Base-by-base conservation (phyloP, 164 flowering plant genomes). In the Chloranthus sessilifolius region DNA sequence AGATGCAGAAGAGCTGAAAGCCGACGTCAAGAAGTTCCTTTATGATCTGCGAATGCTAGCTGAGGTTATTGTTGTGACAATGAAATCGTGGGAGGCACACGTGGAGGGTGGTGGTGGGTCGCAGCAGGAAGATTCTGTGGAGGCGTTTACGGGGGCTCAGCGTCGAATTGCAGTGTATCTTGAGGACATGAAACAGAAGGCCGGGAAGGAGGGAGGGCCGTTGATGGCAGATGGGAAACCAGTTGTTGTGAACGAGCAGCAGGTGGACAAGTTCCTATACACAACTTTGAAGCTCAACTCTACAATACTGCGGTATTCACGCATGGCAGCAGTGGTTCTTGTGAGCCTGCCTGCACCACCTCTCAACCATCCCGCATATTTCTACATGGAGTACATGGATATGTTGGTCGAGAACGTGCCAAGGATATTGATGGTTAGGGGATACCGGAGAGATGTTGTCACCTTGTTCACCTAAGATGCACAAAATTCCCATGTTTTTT, bases 31-130 rank as follows among this genome's bases (percentile, higher is more conserved):
- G 71, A 89, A 87, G 61, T 94, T 94, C 59, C 75, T 94, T 1
- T 94, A 94, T 35, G 99, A 94, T 69, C 90, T 94, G n/a, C 73
- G 99, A n/a, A 84, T 94, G 96, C 99, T 84, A 46, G 99, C 99
- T 10, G 97, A 94, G 63, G 99, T 94, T 9, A 82, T 94, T 47
- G 99, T 94, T 0, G 56, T 94, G 31, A 72, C 95, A 4, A 94
- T 89, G 82, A 88, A 84, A 55, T 78, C 91, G 29, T 91, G 96
- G 98, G 99, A 88, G 36, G 61, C 60, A 1, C 75, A 74, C 31
- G 67, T 63, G 17, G 96, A 80, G 11, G 77, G 66, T 42, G 77
- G 73, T 28, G 48, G 49, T 23, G 58, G 41, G 21, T 14, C 76
- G 31, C 81, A 70, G 39, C 87, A 75, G 42, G 99, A 92, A 29